Evolutionary conservation across 176 grass and related monocot species (phyloP), one percentile per base, ranked within the genome.

Genomic region (Secale cereale): DNA sequence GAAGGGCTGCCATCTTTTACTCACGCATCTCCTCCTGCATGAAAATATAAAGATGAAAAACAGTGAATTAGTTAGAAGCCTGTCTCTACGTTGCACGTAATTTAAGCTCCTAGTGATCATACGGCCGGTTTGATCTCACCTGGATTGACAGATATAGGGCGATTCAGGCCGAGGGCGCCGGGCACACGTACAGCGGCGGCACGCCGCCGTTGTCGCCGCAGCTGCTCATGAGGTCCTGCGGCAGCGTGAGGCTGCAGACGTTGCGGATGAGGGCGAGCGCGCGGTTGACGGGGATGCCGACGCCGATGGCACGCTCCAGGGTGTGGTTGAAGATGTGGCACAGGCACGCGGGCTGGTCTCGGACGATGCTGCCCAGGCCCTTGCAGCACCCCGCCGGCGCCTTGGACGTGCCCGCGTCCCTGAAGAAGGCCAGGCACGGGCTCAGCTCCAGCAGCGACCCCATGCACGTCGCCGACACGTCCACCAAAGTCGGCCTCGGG

Each of bases 251-350:
- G 74, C 48, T 3, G 48, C 83, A 85, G 40, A 78, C 0, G 75
- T 78, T 63, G 23, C 75, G 11, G 74, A 78, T 3, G 63, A 74
- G 54, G 4, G 7, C 0, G 63, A 67, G 9, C 17, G 88, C 63
- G 64, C 85, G 69, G 78, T 65, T 72, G 63, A 80, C 52, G 70
- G 83, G 78, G 77, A 86, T 85, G 74, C 59, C 48, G 74, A 85
- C 48, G 83, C 75, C 83, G 64, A 85, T 85, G 75, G 83, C 83
- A 11, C 63, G 83, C 63, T 85, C 74, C 46, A 85, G 75, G 46
- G 74, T 85, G 33, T 59, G 83, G 63, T 78, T 31, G 7, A 78
- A 33, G 83, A 85, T 85, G 83, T 85, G 83, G 83, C 83, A 85
- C 11, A 85, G 74, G 64, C 83, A 85, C 17, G 40, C 6, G 11